Evolutionary conservation across 2,329 filamentous ascomycete genomes (phyloP).

Genomic region (Fonsecaea erecta): DNA sequence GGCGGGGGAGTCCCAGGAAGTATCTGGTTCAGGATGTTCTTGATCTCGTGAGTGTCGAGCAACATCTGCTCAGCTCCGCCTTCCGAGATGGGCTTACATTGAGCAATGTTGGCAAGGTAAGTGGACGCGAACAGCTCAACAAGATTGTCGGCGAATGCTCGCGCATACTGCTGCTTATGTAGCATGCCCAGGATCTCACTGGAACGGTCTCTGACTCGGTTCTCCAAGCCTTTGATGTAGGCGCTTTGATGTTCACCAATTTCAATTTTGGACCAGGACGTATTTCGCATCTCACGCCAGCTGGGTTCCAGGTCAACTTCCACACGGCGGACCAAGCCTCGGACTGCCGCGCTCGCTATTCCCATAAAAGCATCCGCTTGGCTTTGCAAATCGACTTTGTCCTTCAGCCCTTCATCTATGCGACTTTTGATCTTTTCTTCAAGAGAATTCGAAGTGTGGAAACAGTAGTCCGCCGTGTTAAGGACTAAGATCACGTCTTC

Average conservation of each 20-base stretch:
- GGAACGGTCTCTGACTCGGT: conserved; percentile 71
- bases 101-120: conserved; percentile 83
- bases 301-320: conserved; percentile 80
- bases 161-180: conserved; percentile 88
- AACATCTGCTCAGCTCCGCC: conserved; percentile 98
- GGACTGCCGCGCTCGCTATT: conserved; percentile 84
- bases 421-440: conserved; percentile 93
- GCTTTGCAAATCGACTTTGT: conserved; percentile 83
- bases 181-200: conserved; percentile 76
- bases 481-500: conserved; percentile 84
- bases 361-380: conserved; percentile 96
- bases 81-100: conserved; percentile 88
- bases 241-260: conserved; percentile 90
- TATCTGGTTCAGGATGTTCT: conserved; percentile 75
- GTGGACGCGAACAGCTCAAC: conserved; percentile 81
- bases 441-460: conserved; percentile 86
- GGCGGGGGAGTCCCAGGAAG: conserved; percentile 65
- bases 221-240: conserved; percentile 82
- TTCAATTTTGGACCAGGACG: conserved; percentile 92
- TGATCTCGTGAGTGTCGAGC: conserved; percentile 88
- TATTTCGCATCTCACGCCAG: conserved; percentile 98
- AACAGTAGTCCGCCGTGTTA: conserved; percentile 98
- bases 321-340: conserved; percentile 80
- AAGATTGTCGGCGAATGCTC: conserved; percentile 94
- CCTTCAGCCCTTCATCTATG: conserved; percentile 77